Evolutionary conservation across 1,139 yeast genomes (phyloP).

Genomic region (Suhomyces ambrosiae): DNA sequence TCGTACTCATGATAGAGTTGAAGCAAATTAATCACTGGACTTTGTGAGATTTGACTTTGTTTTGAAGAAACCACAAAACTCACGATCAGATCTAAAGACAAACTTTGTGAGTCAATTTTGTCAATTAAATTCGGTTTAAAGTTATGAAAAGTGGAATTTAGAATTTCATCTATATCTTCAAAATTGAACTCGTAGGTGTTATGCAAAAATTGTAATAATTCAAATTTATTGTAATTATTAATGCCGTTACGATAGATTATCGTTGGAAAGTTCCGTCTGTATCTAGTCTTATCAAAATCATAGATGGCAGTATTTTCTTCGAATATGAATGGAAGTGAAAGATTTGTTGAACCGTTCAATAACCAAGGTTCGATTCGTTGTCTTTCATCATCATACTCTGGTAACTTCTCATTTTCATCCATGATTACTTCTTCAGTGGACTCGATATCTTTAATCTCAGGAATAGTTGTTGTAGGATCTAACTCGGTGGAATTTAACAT

Average conservation of each 20-base stretch:
- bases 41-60: constrained; percentile 4
- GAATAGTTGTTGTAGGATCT: constrained; percentile 1
- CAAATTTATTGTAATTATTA: constrained; percentile 16
- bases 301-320: constrained; percentile 3
- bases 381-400: constrained; percentile 15
- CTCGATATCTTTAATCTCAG: constrained; percentile 3
- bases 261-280: constrained; percentile 14
- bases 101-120: constrained; percentile 3
- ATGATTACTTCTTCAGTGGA: constrained; percentile 8
- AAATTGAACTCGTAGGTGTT: constrained; percentile 18
- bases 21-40: constrained; percentile 7
- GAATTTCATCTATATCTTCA: constrained; percentile 17
- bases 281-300: constrained; percentile 3
- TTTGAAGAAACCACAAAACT: constrained; percentile 3
- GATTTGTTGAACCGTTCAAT: not conserved
- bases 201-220: constrained; percentile 16
- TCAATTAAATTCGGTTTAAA: constrained; percentile 11
- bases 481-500: not conserved
- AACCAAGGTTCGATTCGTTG: constrained; percentile 8
- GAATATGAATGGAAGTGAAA: constrained; percentile 2
- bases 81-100: constrained; percentile 10
- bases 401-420: constrained; percentile 11
- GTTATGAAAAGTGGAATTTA: constrained; percentile 13
- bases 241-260: constrained; percentile 18
- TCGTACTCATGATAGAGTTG: constrained; percentile 15